Conservation (phyloP, 2,329 filamentous ascomycete species). For the Huntiella savannae region DNA sequence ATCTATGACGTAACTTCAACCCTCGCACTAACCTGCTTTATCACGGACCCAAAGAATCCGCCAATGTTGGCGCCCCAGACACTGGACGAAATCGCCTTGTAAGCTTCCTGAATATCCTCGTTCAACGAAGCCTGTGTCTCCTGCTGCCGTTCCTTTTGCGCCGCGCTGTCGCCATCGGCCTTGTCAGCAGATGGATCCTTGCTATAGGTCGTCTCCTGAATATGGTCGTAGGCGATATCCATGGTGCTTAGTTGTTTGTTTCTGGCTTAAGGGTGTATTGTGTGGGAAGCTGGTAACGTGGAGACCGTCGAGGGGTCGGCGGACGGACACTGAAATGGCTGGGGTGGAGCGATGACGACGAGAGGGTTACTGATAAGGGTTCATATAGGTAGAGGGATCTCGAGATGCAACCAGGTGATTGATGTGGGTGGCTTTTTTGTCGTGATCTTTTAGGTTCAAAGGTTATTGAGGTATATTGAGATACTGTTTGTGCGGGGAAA, state of each 20-base stretch:
- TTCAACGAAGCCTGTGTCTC: slow-evolving; percentile 43
- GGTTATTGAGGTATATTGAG: too few species aligned
- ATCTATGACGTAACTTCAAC: neutral
- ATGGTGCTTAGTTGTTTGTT: slow-evolving; percentile 27
- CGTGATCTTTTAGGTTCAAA: too few species aligned
- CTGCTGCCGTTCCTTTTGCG: slow-evolving; percentile 18
- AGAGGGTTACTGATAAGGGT: too few species aligned
- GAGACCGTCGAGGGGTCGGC: too few species aligned
- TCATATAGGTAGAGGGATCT: too few species aligned
- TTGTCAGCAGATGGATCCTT: slow-evolving; percentile 27
- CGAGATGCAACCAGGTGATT: too few species aligned
- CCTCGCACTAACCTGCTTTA: slow-evolving; percentile 52
- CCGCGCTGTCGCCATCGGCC: slow-evolving; percentile 15
- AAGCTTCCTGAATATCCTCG: slow-evolving; percentile 81
- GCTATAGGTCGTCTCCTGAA: slow-evolving; percentile 61
- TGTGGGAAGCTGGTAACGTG: too few species aligned
- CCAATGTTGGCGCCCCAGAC: slow-evolving; percentile 82
- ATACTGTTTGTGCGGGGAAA: too few species aligned
- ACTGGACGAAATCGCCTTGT: slow-evolving; percentile 78
- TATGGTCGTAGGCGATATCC: slow-evolving; percentile 96
- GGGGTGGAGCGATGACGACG: too few species aligned
- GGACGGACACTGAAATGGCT: too few species aligned
- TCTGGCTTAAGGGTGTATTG: too few species aligned
- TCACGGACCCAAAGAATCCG: slow-evolving; percentile 76
- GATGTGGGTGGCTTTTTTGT: too few species aligned